Percentiles rank a stretch among this genome's conserved stretches.
These are phyloP conservation scores for Kodamaea nitidulidarum DNA, from an alignment of 805 yeast genomes.

Conservation along the genomic window DNA sequence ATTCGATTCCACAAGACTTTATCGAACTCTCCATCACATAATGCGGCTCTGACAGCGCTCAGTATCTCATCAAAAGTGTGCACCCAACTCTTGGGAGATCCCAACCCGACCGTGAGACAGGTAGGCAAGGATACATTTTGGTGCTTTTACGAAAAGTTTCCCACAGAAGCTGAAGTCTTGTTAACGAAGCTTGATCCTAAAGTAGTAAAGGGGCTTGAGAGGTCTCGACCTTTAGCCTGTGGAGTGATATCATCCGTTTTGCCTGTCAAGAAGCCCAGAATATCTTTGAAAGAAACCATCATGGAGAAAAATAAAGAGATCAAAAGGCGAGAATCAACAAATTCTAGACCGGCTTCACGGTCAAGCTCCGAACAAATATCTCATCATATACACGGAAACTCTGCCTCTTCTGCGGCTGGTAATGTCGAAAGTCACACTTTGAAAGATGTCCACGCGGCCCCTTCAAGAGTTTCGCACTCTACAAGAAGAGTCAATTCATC, in stretches of 20 bases:
- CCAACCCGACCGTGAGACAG: constrained; percentile 77
- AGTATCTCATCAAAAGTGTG: constrained; percentile 45
- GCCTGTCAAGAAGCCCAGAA: constrained; percentile 26
- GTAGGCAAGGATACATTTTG: constrained; percentile 71
- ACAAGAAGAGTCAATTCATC: background rate
- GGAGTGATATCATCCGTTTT: constrained; percentile 4
- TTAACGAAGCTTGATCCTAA: constrained; percentile 16
- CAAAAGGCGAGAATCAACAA: constrained; percentile 16
- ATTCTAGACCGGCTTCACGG: constrained; percentile 22
- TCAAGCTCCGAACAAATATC: constrained; percentile 6
- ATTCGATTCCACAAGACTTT: constrained; percentile 44
- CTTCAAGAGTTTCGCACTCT: background rate
- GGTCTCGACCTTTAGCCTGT: constrained; percentile 11
- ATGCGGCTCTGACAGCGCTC: background rate
- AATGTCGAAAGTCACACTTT: background rate
- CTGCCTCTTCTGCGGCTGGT: background rate
- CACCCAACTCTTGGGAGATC: constrained; percentile 64
- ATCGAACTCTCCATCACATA: constrained; percentile 26
- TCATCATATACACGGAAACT: background rate
- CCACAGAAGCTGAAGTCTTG: constrained; percentile 44
- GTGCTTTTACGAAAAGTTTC: constrained; percentile 56
- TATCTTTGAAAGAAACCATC: constrained; percentile 47
- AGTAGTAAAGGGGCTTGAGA: constrained; percentile 12
- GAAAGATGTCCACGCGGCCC: background rate
- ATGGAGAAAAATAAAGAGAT: constrained; percentile 42